A percentile compares a stretch with the other conserved stretches of the same genome.
Evolutionary conservation across 768 basidiomycete genomes (phyloP).

Genomic region (Suillus cothurnatus): DNA sequence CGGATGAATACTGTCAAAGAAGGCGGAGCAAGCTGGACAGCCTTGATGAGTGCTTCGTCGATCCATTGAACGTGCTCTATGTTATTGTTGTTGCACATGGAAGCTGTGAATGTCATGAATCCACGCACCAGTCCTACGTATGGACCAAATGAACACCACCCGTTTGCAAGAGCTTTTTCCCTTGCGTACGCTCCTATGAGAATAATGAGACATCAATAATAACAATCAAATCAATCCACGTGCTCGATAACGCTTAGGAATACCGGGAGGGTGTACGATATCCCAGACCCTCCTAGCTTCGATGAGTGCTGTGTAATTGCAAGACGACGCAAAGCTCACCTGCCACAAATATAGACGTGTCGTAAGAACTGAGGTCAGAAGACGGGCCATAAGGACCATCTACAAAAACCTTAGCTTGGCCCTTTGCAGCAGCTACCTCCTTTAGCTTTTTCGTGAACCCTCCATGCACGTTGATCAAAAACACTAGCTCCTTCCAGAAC

Average conservation of each 20-base stretch:
- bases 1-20: too few species aligned
- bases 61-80: slow-evolving; percentile 50
- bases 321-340: too few species aligned
- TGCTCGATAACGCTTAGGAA: too few species aligned
- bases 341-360: too few species aligned
- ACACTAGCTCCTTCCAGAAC: slow-evolving; percentile 47
- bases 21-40: slow-evolving; percentile 31
- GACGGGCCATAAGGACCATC: slow-evolving; percentile 62
- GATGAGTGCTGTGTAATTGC: too few species aligned
- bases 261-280: too few species aligned
- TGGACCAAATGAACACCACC: slow-evolving; percentile 53
- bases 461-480: slow-evolving; percentile 59
- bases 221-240: too few species aligned
- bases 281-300: too few species aligned
- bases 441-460: slow-evolving; percentile 62
- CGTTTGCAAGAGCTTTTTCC: slow-evolving; percentile 30
- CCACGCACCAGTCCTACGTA: slow-evolving; percentile 47
- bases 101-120: neutral
- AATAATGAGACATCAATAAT: too few species aligned
- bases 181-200: slow-evolving; percentile 25
- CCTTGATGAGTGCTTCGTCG: slow-evolving; percentile 36
- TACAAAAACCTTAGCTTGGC: slow-evolving; percentile 47
- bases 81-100: neutral
- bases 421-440: slow-evolving; percentile 31
- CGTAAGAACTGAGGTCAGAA: too few species aligned